A percentile compares a stretch with the other conserved stretches of the same genome.
Evolutionary conservation across 768 basidiomycete species (phyloP).

Genomic region (Suillus ampliporus): DNA sequence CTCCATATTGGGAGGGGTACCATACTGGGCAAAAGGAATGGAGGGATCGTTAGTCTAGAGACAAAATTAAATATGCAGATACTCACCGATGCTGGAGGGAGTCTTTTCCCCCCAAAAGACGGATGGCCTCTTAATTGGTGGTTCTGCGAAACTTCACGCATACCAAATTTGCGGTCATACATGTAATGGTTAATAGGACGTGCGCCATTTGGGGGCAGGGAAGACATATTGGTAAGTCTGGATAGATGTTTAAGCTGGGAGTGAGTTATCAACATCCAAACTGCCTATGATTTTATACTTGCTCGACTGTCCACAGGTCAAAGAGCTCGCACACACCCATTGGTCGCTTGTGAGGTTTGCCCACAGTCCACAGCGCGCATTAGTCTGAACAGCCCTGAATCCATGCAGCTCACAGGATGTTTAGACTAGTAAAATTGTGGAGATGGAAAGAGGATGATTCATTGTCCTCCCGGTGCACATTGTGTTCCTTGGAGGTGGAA

Average conservation of each 20-base stretch:
- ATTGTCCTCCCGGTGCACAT: neutral
- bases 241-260: neutral
- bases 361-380: neutral
- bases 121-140: neutral
- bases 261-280: neutral
- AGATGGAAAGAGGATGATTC: neutral
- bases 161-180: constrained; percentile 4
- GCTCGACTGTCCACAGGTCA: neutral
- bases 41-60: neutral
- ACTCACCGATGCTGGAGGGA: neutral
- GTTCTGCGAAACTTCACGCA: neutral
- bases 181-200: neutral
- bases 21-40: too few relatives aligned
- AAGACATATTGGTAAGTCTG: constrained; percentile 1
- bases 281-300: neutral
- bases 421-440: neutral
- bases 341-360: too few relatives aligned
- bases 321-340: neutral
- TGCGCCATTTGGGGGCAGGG: neutral
- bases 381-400: neutral
- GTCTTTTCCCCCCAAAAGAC: neutral
- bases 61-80: neutral
- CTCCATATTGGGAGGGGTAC: neutral
- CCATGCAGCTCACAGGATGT: neutral
- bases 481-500: neutral